Evolutionary conservation across 2,329 filamentous ascomycete genomes (phyloP).

Genomic region (Zasmidium angulare): DNA sequence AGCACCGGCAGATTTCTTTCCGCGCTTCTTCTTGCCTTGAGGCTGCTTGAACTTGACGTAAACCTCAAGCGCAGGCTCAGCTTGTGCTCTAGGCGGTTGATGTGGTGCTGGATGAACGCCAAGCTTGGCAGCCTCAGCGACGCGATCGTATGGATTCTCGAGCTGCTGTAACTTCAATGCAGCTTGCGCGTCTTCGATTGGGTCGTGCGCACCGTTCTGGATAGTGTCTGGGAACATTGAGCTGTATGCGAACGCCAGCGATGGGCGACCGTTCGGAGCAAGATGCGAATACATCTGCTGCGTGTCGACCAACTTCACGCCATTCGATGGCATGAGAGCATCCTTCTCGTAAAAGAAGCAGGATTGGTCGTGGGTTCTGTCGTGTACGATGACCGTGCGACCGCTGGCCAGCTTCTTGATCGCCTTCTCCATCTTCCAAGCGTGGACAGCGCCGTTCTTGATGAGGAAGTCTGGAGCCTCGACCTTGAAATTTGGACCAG

Average conservation of each 20-base stretch:
- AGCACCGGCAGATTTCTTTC: neutral
- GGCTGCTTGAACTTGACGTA: neutral
- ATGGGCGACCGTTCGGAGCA: neutral
- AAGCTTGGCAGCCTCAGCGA: slow-evolving; percentile 5
- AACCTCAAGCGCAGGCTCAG: neutral
- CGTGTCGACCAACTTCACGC: slow-evolving; percentile 10
- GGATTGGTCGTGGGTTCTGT: slow-evolving; percentile 5
- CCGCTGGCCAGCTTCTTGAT: slow-evolving; percentile 11
- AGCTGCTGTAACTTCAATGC: slow-evolving; percentile 5
- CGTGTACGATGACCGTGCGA: slow-evolving; percentile 17
- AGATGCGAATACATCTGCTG: slow-evolving; percentile 3
- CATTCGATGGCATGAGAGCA: neutral
- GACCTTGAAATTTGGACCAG: slow-evolving; percentile 15
- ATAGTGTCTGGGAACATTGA: neutral
- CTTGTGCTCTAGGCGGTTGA: no score
- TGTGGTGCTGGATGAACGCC: neutral
- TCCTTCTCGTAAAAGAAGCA: slow-evolving; percentile 6
- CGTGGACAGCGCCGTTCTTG: slow-evolving; percentile 15
- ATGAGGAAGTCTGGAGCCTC: slow-evolving; percentile 4
- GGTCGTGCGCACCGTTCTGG: slow-evolving; percentile 6
- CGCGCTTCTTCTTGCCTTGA: neutral
- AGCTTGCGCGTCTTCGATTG: slow-evolving; percentile 8
- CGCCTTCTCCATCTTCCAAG: slow-evolving; percentile 11
- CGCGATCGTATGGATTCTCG: slow-evolving; percentile 12
- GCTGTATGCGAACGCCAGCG: neutral